phyloP scores from a whole-genome alignment of 2,329 filamentous ascomycete species.

The Colletotrichum lentis region DNA sequence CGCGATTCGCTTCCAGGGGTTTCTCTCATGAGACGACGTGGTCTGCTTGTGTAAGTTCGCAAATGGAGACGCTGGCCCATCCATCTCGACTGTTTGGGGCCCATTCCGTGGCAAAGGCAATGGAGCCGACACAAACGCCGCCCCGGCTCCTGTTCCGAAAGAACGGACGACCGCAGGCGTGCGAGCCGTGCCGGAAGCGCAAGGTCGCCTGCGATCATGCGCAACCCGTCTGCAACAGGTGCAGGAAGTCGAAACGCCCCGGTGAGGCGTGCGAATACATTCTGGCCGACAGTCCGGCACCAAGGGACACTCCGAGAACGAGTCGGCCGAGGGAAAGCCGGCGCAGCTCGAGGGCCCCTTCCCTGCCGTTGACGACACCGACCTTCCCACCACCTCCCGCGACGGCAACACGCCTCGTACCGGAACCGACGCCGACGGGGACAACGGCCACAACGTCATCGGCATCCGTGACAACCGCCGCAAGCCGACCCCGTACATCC shows the following conservation, averaged over 20 bases:
- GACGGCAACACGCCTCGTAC: background rate
- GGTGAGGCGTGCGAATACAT: conserved; percentile 49
- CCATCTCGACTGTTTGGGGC: background rate
- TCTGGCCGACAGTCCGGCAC: conserved; percentile 33
- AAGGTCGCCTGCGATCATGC: conserved; percentile 56
- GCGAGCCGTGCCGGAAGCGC: conserved; percentile 52
- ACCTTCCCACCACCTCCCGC: background rate
- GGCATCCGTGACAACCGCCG: conserved; percentile 23
- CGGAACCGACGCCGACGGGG: background rate
- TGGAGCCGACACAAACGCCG: conserved; percentile 25
- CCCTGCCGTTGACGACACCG: conserved; percentile 9
- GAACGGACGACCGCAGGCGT: conserved; percentile 39
- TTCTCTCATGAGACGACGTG: background rate
- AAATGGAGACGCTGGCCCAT: background rate
- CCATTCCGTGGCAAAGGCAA: background rate
- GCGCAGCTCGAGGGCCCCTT: conserved; percentile 15
- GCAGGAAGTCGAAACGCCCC: conserved; percentile 47
- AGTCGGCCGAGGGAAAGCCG: conserved; percentile 14
- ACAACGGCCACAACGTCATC: conserved; percentile 15
- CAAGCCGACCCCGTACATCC: conserved; percentile 25
- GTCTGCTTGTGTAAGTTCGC: background rate
- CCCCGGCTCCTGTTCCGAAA: conserved; percentile 29
- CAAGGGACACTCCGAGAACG: conserved; percentile 6
- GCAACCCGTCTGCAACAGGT: conserved; percentile 52
- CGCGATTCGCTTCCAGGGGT: background rate